phyloP scores from a whole-genome alignment of 1,139 yeast species.

The Pichia sp. region DNA sequence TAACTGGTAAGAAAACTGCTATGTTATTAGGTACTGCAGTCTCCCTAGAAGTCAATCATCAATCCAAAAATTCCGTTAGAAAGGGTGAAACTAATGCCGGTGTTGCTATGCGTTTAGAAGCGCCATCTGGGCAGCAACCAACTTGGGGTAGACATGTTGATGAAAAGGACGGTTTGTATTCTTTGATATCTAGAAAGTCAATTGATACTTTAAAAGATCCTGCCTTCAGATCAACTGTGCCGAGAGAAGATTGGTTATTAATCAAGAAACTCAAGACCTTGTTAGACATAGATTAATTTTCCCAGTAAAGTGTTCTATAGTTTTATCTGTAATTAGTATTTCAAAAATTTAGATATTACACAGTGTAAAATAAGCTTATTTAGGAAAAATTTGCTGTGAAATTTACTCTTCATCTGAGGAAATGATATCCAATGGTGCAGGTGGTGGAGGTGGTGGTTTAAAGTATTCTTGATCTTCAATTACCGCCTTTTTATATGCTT shows the following conservation, averaged over 20 bases:
- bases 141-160: conserved; percentile 99
- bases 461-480: conserved; percentile 67
- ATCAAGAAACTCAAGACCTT: conserved; percentile 82
- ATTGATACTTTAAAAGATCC: conserved; percentile 97
- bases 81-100: conserved; percentile 97
- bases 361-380: not conserved
- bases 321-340: not conserved
- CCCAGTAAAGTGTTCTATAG: not conserved
- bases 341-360: not conserved
- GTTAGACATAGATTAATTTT: conserved; percentile 48
- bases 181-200: conserved; percentile 78
- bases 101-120: conserved; percentile 96
- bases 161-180: conserved; percentile 82
- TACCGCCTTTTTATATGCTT: conserved; percentile 51
- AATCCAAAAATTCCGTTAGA: conserved; percentile 67
- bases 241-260: conserved; percentile 92
- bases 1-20: conserved; percentile 65
- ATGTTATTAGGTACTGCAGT: conserved; percentile 78
- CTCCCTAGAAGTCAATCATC: conserved; percentile 92
- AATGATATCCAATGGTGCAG: conserved; percentile 14
- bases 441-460: conserved; percentile 32
- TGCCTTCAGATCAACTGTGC: conserved; percentile 89
- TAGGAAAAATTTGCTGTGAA: not conserved
- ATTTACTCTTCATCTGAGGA: conserved; percentile 16
- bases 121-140: conserved; percentile 88